Evolutionary conservation across 257 asterid species (phyloP), one percentile per base, ranked within the genome.

Genomic region (Forsythia viridissima): DNA sequence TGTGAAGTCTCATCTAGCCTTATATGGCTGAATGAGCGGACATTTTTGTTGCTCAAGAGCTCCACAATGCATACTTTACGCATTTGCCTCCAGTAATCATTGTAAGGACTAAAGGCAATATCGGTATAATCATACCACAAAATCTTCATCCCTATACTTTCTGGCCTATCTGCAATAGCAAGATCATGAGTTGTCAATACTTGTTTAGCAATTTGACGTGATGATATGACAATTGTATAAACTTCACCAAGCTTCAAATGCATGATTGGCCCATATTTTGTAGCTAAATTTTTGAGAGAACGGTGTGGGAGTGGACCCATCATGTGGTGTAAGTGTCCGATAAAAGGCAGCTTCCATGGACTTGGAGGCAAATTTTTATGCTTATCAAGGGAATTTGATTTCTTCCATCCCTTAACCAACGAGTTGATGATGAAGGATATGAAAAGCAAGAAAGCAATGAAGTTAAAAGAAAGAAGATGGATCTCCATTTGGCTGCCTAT

Each of bases 261-360:
- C 57, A 52, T 38, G 4, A 48, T 2, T 1, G 77, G 38, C 15
- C 61, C 72, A 21, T 79, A 48, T 72, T 65, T 66, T 51, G 43
- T 75, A 4, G 37, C 61, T 24, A 72, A 39, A 9, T 2, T 0
- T 44, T 38, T 7, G 11, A 72, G 57, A 61, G 38, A 12, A 21
- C 43, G 66, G 51, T 80, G 83, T 4, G 73, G 75, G 16, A 73
- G 44, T 11, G 67, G 30, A 1, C 82, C 79, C 24, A 18, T n/a
- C 43, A 79, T n/a, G 34, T 79, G 82, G 48, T 71, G 82, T 20
- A 79, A 1, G 74, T 73, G 44, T 38, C 82, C 78, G 15, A 72
- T n/a, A 24, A 74, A 10, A 46, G 42, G 77, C 8, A 52, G 5
- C 61, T 4, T n/a, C 6, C 20, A 52, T 16, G 21, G 61, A 52